Evolutionary conservation across 2,329 filamentous ascomycete species (phyloP), one percentile per base, ranked within the genome.

Genomic region (Claviceps purpurea): DNA sequence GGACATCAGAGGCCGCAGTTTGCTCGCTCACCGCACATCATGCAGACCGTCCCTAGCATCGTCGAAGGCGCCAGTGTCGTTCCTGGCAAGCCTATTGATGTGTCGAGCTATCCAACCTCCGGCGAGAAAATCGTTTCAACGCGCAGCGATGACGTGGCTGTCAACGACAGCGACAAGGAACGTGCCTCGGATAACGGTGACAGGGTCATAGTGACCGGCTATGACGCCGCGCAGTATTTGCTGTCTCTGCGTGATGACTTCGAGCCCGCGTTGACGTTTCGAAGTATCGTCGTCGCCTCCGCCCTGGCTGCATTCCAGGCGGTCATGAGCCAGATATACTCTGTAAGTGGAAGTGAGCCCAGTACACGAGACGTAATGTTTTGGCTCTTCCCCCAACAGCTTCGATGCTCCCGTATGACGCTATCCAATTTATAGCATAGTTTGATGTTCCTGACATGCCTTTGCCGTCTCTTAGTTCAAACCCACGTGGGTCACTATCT

Each of bases 291-390:
- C 40, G 56, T 81, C 47, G 73, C 75, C 1, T 73, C 73, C 0
- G 56, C 61, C 2, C 67, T 80, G 4, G 68, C 75, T 0, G 70
- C 68, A 11, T 79, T 80, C 57, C 75, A 78, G 56, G 73, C 76
- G 20, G 71, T 75, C 44, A 76, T 80, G 72, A 68, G 64, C 50
- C 75, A 78, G 59, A 79, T 80, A 44, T 80, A 80, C 56, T 61
- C 60, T 13, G 76, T 77, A 52, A 60, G 39, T 30, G 1, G 6
- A 8, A 26, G 5, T 8, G 6, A 7, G 24, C 6, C 24, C 24
- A 26, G 1, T 26, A 26, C 6, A 7, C 1, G 24, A 26, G 24
- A 26, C 22, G 4, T 24, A 24, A 24, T 24, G 1, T 5, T 24
- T 24, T 24, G 22, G 4, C 22, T 4, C 4, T 24, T 24, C 1